Evolutionary conservation across 495 filamentous ascomycete genomes (phyloP), one percentile per base, ranked within the genome.

Genomic region (Peziza echinospora): DNA sequence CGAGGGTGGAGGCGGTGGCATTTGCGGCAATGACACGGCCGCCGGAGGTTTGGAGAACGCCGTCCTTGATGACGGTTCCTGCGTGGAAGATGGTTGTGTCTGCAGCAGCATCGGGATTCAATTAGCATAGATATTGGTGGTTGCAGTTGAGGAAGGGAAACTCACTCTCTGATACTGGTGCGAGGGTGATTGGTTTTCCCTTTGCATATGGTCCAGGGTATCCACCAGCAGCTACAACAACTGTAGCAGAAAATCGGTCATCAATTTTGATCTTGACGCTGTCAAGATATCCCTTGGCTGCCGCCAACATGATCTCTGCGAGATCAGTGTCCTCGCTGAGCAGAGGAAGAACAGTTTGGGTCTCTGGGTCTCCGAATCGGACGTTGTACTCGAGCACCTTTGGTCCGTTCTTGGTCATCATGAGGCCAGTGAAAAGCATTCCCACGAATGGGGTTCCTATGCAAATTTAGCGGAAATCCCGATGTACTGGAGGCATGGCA

Each of bases 331-430:
- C 79, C 43, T 69, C 60, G 47, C 71, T 77, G 49, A 97, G 67
- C 17, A 96, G 69, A 11, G 84, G 79, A 5, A 97, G 68, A 5
- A 93, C 70, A 9, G 84, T 94, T 65, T 97, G 87, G 0, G 84
- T 92, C 64, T 97, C 89, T 17, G 89, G 89, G 53, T 97, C 87
- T 25, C 89, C 89, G 51, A 93, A 93, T 46, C 89, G 77, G 43
- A 93, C 86, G 54, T 97, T 97, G 65, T 97, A 97, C 63, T 97
- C 89, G 23, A 97, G 72, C 5, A 80, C 76, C 65, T 84, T 91
- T 5, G 89, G 79, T 1, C 89, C 89, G 50, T 71, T 64, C 54
- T 76, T 72, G 40, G 86, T 92, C 65, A 97, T 82, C 89, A 96
- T 97, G 5, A 96, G 65, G 24, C 91, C 89, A 8, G 89, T 96